These are phyloP conservation scores for Betula pendula DNA, from an alignment of 306 rosid genomes.

Conservation along the genomic window DNA sequence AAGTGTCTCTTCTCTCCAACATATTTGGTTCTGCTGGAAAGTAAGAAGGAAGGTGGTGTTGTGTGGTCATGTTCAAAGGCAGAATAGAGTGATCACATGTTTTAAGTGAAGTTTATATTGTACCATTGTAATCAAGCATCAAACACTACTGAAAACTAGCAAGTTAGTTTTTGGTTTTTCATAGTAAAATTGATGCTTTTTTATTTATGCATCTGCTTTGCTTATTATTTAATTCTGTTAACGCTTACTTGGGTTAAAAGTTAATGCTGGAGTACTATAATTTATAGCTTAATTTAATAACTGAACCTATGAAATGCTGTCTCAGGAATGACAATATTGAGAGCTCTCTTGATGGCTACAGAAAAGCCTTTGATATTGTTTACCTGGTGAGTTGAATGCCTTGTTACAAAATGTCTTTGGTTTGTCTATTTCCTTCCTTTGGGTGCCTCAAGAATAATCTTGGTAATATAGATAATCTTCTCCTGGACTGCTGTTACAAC, in stretches of 20 bases:
- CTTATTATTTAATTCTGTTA: neutral
- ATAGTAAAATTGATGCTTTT: neutral
- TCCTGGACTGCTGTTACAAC: neutral
- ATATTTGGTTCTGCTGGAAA: neutral
- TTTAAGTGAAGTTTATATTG: neutral
- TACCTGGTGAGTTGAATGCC: conserved; percentile 62
- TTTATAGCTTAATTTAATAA: conserved; percentile 6
- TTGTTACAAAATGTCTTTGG: neutral
- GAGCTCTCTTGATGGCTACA: conserved; percentile 66
- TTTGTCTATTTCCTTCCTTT: neutral
- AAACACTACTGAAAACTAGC: neutral
- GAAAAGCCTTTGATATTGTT: conserved; percentile 73
- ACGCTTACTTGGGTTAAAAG: neutral
- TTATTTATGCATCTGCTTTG: neutral
- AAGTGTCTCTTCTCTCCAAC: too few relatives aligned
- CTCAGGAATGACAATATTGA: conserved; percentile 80
- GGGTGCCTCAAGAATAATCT: neutral
- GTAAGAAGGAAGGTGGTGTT: neutral
- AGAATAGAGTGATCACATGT: neutral
- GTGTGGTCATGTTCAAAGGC: neutral
- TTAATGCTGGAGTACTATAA: neutral
- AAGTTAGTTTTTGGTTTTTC: neutral
- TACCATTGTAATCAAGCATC: neutral
- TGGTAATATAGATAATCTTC: neutral
- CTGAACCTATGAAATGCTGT: conserved; percentile 26